Conservation (phyloP, 177 flowering plant species). For the Vitis hybrid region DNA sequence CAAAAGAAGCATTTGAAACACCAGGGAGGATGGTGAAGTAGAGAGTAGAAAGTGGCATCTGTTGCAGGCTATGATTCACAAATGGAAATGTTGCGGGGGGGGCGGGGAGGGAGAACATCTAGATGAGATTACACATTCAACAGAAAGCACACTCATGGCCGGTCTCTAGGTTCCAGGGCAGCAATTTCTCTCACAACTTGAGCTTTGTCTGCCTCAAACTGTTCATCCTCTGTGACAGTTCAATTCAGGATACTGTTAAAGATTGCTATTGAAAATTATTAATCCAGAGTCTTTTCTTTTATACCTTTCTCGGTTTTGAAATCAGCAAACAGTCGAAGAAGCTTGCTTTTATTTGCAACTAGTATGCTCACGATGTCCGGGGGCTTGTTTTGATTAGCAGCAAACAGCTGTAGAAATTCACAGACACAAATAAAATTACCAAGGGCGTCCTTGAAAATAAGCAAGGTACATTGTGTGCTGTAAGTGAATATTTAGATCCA, state of each 20-base stretch:
- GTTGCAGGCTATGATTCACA: too few species aligned
- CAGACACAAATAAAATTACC: neutral
- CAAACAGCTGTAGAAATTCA: slow-evolving; percentile 58
- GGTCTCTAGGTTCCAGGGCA: slow-evolving; percentile 46
- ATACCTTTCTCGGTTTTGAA: slow-evolving; percentile 91
- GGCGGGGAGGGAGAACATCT: too few species aligned
- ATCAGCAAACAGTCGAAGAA: slow-evolving; percentile 81
- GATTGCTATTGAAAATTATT: neutral
- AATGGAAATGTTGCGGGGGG: too few species aligned
- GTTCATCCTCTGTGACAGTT: slow-evolving; percentile 57
- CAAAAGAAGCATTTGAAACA: too few species aligned
- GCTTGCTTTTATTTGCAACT: slow-evolving; percentile 82
- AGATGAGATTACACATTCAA: neutral
- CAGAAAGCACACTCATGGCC: slow-evolving; percentile 10
- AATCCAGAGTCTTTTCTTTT: neutral
- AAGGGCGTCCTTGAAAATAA: neutral
- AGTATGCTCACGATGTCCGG: slow-evolving; percentile 80
- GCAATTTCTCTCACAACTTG: slow-evolving; percentile 68
- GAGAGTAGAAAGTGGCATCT: too few species aligned
- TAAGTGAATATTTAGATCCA: neutral
- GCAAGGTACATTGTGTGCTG: too few species aligned
- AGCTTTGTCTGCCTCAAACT: slow-evolving; percentile 74
- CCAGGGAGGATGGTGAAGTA: too few species aligned
- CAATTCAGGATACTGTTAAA: neutral
- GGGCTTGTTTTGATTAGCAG: slow-evolving; percentile 90